Evolutionary conservation across 2,329 filamentous ascomycete genomes (phyloP).

Genomic region (Lizonia empirigonia): DNA sequence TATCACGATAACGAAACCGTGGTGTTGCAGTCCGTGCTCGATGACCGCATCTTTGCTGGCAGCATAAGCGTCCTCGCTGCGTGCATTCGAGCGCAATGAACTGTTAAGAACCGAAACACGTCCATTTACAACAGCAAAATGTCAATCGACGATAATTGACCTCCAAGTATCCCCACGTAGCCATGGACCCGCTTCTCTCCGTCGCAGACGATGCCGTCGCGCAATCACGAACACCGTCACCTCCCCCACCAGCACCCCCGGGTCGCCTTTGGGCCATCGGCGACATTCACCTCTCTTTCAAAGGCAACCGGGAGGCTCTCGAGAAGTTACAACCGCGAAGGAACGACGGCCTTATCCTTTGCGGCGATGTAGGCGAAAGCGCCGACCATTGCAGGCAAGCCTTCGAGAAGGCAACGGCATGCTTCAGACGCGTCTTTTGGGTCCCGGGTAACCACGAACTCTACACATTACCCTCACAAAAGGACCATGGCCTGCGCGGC

Average conservation of each 20-base stretch:
- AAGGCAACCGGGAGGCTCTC: constrained; percentile 53
- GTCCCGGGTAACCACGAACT: constrained; percentile 64
- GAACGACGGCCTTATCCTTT: constrained; percentile 54
- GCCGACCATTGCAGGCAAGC: constrained; percentile 42
- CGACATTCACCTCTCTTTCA: constrained; percentile 56
- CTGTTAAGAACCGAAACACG: neutral
- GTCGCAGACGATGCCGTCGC: constrained; percentile 21
- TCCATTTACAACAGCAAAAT: neutral
- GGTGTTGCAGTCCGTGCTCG: constrained; percentile 18
- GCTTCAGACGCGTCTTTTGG: constrained; percentile 60
- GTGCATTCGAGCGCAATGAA: neutral
- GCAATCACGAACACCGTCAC: constrained; percentile 3
- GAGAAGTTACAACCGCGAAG: constrained; percentile 48
- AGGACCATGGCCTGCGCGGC: constrained; percentile 50
- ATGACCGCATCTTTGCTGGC: constrained; percentile 17
- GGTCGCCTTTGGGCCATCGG: constrained; percentile 52
- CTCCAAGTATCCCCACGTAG: neutral
- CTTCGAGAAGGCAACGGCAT: constrained; percentile 48
- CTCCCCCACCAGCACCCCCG: constrained; percentile 12
- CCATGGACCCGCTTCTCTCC: constrained; percentile 34
- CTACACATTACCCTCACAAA: constrained; percentile 56
- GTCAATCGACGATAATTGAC: neutral
- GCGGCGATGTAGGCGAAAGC: constrained; percentile 50
- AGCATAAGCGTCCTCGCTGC: constrained; percentile 1
- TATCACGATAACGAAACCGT: constrained; percentile 3